Conservation (phyloP, 129 eudicot genomes). For the Flaveria bidentis region DNA sequence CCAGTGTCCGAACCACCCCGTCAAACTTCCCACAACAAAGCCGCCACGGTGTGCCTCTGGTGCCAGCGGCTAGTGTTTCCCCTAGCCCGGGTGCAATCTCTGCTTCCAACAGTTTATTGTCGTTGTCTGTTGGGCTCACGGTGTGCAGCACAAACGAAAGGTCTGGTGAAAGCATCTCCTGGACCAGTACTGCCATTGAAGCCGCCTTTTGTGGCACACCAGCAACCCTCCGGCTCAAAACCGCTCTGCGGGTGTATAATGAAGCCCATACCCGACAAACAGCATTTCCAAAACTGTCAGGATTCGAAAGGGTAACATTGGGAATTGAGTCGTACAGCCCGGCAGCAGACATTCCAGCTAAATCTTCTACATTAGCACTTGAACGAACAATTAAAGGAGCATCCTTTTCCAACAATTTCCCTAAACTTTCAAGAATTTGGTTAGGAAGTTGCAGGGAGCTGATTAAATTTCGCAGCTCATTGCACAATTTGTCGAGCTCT, state of each 20-base stretch:
- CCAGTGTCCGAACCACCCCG: conserved; percentile 63
- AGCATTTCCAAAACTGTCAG: conserved; percentile 54
- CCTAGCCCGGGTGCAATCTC: conserved; percentile 95
- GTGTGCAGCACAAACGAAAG: conserved; percentile 89
- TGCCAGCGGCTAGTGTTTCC: conserved; percentile 82
- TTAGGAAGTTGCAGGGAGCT: conserved; percentile 50
- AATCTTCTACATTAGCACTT: conserved; percentile 95
- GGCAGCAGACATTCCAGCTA: conserved; percentile 99
- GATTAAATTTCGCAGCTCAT: conserved; percentile 57
- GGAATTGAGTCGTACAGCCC: conserved; percentile 92
- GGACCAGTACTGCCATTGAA: conserved; percentile 78
- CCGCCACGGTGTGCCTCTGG: conserved; percentile 97
- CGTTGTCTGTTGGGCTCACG: conserved; percentile 74
- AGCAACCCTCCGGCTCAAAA: conserved; percentile 80
- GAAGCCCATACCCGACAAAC: conserved; percentile 96
- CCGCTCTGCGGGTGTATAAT: conserved; percentile 87
- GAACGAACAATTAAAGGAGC: conserved; percentile 77
- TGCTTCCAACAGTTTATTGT: conserved; percentile 60
- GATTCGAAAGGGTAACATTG: conserved; percentile 80
- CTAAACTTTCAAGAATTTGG: conserved; percentile 46
- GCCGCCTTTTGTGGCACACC: conserved; percentile 78
- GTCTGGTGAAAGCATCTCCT: conserved; percentile 90
- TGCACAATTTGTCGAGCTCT: conserved; percentile 65
- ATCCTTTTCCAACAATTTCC: conserved; percentile 46
- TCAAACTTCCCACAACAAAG: conserved; percentile 72